Percentiles rank a stretch among this genome's conserved stretches.
Evolutionary conservation across 2,329 filamentous ascomycete species (phyloP).

Genomic region (Stachybotrys chartarum): DNA sequence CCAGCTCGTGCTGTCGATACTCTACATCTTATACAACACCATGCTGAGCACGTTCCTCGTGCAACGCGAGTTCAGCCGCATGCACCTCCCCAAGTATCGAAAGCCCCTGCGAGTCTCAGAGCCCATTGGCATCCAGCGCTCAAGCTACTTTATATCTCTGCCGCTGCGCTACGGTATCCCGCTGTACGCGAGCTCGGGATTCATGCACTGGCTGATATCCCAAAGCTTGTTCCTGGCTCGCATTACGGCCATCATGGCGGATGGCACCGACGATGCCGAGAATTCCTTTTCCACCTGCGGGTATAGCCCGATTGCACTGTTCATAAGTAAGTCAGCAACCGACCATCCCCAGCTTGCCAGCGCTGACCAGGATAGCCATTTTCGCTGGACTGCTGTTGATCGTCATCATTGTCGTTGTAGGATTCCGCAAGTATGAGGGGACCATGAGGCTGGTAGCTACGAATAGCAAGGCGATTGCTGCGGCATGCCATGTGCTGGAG

Average conservation of each 20-base stretch:
- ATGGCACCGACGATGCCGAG: slow-evolving; percentile 10
- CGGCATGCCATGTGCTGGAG: slow-evolving; percentile 1
- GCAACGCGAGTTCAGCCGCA: slow-evolving; percentile 37
- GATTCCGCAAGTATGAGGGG: slow-evolving; percentile 18
- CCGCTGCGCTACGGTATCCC: slow-evolving; percentile 36
- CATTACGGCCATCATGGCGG: slow-evolving; percentile 18
- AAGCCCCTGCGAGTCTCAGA: slow-evolving; percentile 34
- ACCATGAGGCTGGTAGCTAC: slow-evolving; percentile 18
- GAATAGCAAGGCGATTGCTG: slow-evolving; percentile 2
- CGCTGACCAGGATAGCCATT: slow-evolving; percentile 6
- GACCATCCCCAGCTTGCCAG: not conserved
- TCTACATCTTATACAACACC: slow-evolving; percentile 36
- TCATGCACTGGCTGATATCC: slow-evolving; percentile 42
- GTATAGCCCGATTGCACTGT: slow-evolving; percentile 19
- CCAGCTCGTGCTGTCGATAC: slow-evolving; percentile 36
- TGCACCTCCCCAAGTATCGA: slow-evolving; percentile 16
- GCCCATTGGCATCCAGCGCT: slow-evolving; percentile 30
- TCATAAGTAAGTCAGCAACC: slow-evolving; percentile 11
- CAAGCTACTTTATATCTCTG: slow-evolving; percentile 35
- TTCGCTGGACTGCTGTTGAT: slow-evolving; percentile 7
- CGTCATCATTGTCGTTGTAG: slow-evolving; percentile 9
- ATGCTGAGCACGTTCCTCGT: slow-evolving; percentile 38
- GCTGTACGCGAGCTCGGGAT: slow-evolving; percentile 20
- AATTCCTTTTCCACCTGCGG: slow-evolving; percentile 22
- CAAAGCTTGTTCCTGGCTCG: slow-evolving; percentile 36